These are phyloP conservation scores for Bipolaris cookei DNA, from an alignment of 2,329 filamentous ascomycete genomes.

Conservation along the genomic window DNA sequence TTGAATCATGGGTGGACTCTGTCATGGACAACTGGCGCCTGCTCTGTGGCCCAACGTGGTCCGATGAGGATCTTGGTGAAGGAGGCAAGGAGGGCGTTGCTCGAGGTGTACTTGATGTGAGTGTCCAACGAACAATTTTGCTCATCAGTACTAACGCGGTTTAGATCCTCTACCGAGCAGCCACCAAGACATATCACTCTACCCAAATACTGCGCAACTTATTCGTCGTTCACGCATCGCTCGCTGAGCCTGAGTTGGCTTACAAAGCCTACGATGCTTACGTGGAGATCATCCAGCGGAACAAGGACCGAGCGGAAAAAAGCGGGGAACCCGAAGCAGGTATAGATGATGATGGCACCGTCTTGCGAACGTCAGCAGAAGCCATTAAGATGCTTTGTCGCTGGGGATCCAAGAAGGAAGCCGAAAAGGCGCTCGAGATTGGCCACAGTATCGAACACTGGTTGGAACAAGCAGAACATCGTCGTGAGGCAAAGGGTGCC, in stretches of 20 bases:
- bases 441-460: constrained; percentile 75
- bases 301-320: constrained; percentile 83
- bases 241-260: constrained; percentile 91
- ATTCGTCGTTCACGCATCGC: constrained; percentile 83
- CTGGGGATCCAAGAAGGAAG: constrained; percentile 76
- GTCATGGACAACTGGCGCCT: constrained; percentile 86
- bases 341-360: constrained; percentile 78
- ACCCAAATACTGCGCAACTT: constrained; percentile 84
- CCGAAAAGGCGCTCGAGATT: constrained; percentile 78
- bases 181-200: constrained; percentile 94
- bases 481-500: constrained; percentile 32
- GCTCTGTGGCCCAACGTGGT: constrained; percentile 80
- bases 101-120: constrained; percentile 74
- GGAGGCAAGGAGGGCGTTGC: constrained; percentile 79
- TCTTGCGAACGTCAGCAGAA: constrained; percentile 79
- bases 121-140: constrained; percentile 1
- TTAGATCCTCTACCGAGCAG: constrained; percentile 83
- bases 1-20: constrained; percentile 81
- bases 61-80: constrained; percentile 78
- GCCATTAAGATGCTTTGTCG: constrained; percentile 81
- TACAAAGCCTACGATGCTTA: constrained; percentile 93
- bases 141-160: not conserved
- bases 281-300: constrained; percentile 82
- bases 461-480: constrained; percentile 63
- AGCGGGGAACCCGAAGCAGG: constrained; percentile 69